phyloP scores from a whole-genome alignment of 129 eudicot species.

The Escallonia herrerae region DNA sequence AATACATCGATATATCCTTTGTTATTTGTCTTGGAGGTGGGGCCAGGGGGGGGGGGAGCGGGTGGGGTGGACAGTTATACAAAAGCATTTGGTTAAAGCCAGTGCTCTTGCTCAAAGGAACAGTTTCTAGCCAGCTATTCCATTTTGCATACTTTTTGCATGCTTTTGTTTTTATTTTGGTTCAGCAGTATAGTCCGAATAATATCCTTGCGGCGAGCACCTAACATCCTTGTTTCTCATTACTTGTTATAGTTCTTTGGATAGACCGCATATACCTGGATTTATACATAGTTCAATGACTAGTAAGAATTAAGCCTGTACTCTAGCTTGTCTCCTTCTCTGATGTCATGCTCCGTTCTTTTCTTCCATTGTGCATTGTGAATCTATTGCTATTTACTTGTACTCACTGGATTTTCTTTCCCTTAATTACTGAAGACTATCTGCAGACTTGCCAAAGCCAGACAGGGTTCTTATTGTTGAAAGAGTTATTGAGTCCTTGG shows the following conservation, averaged over 20 bases:
- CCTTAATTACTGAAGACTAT: slow-evolving; percentile 41
- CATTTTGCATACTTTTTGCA: too few species aligned
- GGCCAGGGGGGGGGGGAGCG: too few species aligned
- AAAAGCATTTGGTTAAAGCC: background rate
- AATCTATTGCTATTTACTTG: background rate
- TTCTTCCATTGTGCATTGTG: background rate
- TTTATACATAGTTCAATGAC: too few species aligned
- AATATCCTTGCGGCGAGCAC: too few species aligned
- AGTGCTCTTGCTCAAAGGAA: background rate
- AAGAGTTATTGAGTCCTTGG: slow-evolving; percentile 76
- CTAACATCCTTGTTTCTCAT: too few species aligned
- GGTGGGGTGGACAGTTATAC: background rate
- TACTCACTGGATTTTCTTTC: slow-evolving; percentile 1
- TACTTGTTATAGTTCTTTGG: too few species aligned
- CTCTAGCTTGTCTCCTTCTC: background rate
- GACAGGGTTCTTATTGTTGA: slow-evolving; percentile 85
- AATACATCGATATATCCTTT: too few species aligned
- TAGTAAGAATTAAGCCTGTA: background rate
- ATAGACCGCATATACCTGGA: too few species aligned
- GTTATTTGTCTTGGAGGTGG: too few species aligned
- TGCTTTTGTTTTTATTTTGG: too few species aligned
- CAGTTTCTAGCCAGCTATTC: too few species aligned
- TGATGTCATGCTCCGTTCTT: background rate
- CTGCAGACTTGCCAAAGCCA: slow-evolving; percentile 63
- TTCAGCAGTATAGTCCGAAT: too few species aligned